Conservation (phyloP, 1,284 basidiomycete species). For the Heterobasidion irregulare region DNA sequence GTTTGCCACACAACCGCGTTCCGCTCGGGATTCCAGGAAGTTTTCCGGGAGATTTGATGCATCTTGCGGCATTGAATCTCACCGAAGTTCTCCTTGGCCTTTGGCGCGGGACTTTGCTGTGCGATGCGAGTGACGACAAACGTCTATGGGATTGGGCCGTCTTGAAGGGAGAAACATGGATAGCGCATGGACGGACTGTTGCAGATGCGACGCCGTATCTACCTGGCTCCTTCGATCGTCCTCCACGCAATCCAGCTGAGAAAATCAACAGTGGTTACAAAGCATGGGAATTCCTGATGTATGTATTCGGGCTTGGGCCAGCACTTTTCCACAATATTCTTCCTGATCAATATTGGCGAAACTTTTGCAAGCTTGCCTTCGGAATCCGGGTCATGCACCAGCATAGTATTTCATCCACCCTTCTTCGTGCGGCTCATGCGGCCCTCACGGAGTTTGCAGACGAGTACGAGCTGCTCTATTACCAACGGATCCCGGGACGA, state of each 20-base stretch:
- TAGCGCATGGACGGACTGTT: conserved; percentile 11
- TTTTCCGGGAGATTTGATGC: conserved; percentile 17
- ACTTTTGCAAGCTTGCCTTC: conserved; percentile 15
- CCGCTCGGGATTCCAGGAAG: conserved; percentile 7
- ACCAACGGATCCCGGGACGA: conserved; percentile 10
- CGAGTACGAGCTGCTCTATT: conserved; percentile 17
- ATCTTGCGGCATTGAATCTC: conserved; percentile 14
- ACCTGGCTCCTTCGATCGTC: conserved; percentile 19
- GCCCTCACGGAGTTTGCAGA: conserved; percentile 5
- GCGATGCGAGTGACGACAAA: conserved; percentile 8
- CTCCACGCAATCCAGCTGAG: too few relatives aligned
- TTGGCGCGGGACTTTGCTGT: conserved; percentile 13
- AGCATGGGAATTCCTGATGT: too few relatives aligned
- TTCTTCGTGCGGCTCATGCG: background rate
- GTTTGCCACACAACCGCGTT: background rate
- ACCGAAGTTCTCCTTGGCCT: conserved; percentile 12
- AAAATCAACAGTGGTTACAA: background rate
- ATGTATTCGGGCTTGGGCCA: conserved; percentile 15
- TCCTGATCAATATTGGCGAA: conserved; percentile 9
- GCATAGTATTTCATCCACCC: conserved; percentile 10
- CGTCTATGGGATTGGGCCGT: conserved; percentile 13
- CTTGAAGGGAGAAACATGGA: conserved; percentile 8
- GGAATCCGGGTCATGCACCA: background rate
- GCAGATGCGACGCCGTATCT: conserved; percentile 11
- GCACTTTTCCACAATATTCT: conserved; percentile 12